Evolutionary conservation across 345 rosid species (phyloP), one percentile per base, ranked within the genome.

Genomic region (Mallotus nudiflorus): DNA sequence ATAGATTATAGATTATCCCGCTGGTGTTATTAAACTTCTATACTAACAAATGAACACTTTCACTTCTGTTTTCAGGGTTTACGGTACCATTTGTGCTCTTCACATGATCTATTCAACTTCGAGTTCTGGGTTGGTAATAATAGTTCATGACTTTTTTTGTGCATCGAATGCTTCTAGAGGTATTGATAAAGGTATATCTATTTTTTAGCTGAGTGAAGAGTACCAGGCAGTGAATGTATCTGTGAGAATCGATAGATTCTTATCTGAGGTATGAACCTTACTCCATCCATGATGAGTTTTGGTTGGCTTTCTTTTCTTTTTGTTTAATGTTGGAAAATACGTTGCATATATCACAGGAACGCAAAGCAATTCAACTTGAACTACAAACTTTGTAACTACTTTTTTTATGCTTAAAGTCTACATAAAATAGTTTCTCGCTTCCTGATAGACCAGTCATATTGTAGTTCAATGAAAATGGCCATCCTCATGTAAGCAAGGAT

Each of bases 91-190:
- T 58, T 75, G 66, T 69, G 66, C 66, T 75, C 74, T 48, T 75
- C 79, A 14, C 79, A 75, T 75, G 79, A 75, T 59, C 74, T 75
- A 37, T 75, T 75, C 70, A 59, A 44, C 70, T 75, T 75, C 57
- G 74, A 75, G 53, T 75, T 75, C 55, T 75, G 79, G 79, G 79
- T 75, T 69, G 79, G 79, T 75, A 69, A 69, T 86, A 59, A 52
- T 75, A 67, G 62, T 70, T 51, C 49, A 42, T 74, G 68, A 29
- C 62, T 68, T 73, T 79, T n/a, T 33, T 55, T 70, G 42, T 67
- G 67, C 50, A 37, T 65, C 66, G 72, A 66, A 58, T 45, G 37
- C 70, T 76, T 64, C 48, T 40, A 37, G 69, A 71, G 70, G 22
- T 65, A 68, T 72, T 74, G 54, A 62, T 82, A 18, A 61, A 68